phyloP scores from a whole-genome alignment of 768 basidiomycete genomes.

The Tylopilus rubrobrunneus region DNA sequence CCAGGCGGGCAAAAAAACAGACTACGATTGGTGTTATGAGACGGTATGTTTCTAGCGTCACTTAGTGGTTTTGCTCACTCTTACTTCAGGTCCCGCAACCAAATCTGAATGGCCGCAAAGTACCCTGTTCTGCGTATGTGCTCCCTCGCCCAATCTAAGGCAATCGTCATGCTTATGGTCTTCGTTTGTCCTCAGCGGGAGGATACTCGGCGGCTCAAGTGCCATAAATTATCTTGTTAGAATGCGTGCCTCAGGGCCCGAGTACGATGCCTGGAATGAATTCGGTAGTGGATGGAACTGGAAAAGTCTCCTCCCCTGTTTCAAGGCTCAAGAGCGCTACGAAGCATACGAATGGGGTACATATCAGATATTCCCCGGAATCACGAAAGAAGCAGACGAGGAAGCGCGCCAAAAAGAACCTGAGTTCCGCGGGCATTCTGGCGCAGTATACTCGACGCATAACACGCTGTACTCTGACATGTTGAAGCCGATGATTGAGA shows the following conservation, averaged over 20 bases:
- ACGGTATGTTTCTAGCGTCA: slow-evolving; percentile 5
- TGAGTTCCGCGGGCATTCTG: slow-evolving; percentile 9
- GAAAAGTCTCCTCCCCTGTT: slow-evolving; percentile 13
- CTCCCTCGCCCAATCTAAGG: neutral
- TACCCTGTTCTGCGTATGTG: slow-evolving; percentile 5
- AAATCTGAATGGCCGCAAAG: neutral
- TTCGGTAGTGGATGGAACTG: slow-evolving; percentile 18
- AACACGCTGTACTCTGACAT: slow-evolving; percentile 14
- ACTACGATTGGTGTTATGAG: slow-evolving; percentile 17
- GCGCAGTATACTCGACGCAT: slow-evolving; percentile 13
- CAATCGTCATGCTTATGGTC: neutral
- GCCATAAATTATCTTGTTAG: slow-evolving; percentile 16
- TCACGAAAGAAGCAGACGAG: slow-evolving; percentile 9
- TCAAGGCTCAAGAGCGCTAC: slow-evolving; percentile 14
- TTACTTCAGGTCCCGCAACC: slow-evolving; percentile 13
- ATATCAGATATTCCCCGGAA: slow-evolving; percentile 14
- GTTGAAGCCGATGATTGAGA: slow-evolving; percentile 10
- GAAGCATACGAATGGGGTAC: slow-evolving; percentile 4
- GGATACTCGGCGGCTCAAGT: slow-evolving; percentile 19
- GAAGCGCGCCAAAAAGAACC: slow-evolving; percentile 7
- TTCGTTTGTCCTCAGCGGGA: slow-evolving; percentile 5
- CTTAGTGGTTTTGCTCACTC: neutral
- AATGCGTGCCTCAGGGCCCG: slow-evolving; percentile 17
- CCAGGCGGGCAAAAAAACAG: neutral
- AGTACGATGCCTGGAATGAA: slow-evolving; percentile 19